These are phyloP conservation scores for Populus nigra DNA, from an alignment of 345 rosid species.

Conservation along the genomic window DNA sequence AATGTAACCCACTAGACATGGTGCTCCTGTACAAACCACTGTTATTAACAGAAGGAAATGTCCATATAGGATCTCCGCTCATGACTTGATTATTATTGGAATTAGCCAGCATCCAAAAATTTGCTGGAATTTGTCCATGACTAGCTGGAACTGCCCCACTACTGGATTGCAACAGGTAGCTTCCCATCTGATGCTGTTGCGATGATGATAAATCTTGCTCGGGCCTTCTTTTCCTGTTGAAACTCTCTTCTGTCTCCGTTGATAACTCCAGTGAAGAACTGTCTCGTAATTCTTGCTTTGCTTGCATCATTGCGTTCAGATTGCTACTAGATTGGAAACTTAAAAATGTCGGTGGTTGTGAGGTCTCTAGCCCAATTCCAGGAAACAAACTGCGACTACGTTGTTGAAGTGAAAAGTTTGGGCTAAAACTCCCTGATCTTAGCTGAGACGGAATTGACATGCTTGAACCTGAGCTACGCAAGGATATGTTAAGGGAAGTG, in stretches of 20 bases:
- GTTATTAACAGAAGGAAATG: constrained; percentile 71
- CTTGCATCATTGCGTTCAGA: constrained; percentile 47
- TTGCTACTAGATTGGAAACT: constrained; percentile 63
- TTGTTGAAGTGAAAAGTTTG: constrained; percentile 53
- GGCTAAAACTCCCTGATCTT: constrained; percentile 56
- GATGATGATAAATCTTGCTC: constrained; percentile 44
- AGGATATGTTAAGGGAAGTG: constrained; percentile 84
- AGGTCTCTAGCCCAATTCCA: constrained; percentile 44
- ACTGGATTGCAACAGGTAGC: constrained; percentile 61
- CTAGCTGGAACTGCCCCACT: constrained; percentile 54
- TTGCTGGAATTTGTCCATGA: constrained; percentile 69
- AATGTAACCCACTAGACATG: constrained; percentile 83
- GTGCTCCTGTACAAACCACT: constrained; percentile 62
- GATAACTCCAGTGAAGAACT: constrained; percentile 43
- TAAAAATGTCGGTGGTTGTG: constrained; percentile 55
- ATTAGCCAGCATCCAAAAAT: constrained; percentile 89
- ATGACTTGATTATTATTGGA: constrained; percentile 53
- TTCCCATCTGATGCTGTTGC: constrained; percentile 64
- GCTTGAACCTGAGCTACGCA: constrained; percentile 85
- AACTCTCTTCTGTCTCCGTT: constrained; percentile 41
- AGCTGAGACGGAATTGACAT: constrained; percentile 86
- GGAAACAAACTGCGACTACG: constrained; percentile 53
- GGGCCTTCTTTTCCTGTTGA: constrained; percentile 58
- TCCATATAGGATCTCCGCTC: constrained; percentile 86
- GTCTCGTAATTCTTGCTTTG: constrained; percentile 61